Evolutionary conservation across 768 basidiomycete genomes (phyloP), one percentile per base, ranked within the genome.

Genomic region (Lactarius deliciosus): DNA sequence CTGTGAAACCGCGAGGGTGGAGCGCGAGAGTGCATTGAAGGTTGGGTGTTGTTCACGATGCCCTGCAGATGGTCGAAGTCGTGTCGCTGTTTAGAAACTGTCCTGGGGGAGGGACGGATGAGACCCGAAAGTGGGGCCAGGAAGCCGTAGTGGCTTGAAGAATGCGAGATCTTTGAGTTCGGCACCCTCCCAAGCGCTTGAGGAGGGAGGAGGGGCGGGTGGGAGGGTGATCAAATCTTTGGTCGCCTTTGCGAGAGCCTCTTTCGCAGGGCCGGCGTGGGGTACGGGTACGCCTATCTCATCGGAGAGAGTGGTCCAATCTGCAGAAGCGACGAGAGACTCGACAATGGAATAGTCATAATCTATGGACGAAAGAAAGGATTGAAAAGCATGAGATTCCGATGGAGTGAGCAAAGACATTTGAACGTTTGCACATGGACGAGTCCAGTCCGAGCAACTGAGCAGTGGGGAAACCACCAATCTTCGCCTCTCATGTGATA

Each of bases 191-290:
- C 70, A 15, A 68, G 70, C 65, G 57, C 41, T 43, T 34, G 64
- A 57, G 45, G 47, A 34, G 32, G 60, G 32, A 43, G 68, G 57
- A 25, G 64, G 60, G 25, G 64, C 61, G 2, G 34, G 65, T 32
- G 89, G 89, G 32, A 92, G 80, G 5, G 89, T 81, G 86, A 94
- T 91, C 54, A 94, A 84, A 75, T 92, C 90, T 75, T 90, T 91
- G 0, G 91, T 93, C 0, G 91, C 91, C 76, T 88, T 89, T 61
- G 88, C 78, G 62, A 94, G 82, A 2, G 86, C 86, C 62, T 89
- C 86, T 64, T 80, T 85, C 66, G 84, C 85, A 9, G 70, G 68
- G 18, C 54, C 60, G 18, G 70, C 55, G 64, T 78, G 83, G 61
- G 82, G 76, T 13, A 82, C 81, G 41, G 81, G 79, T 70, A 66